Conservation (phyloP, 176 grass and related monocot genomes). For the Tillandsia fasciculata region DNA sequence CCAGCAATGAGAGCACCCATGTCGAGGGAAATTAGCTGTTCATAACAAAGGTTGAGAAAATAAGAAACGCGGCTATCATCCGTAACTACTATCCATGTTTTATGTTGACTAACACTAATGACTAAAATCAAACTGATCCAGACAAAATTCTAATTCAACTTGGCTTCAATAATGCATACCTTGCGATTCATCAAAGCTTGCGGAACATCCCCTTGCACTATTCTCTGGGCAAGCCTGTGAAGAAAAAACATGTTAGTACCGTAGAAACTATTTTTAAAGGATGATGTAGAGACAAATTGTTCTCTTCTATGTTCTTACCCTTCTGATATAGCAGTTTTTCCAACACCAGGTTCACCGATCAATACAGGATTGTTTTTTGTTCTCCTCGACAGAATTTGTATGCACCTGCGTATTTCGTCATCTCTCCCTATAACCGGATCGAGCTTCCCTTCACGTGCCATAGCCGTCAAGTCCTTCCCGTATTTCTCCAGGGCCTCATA, state of each 20-base stretch:
- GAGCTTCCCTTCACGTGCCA: constrained; percentile 90
- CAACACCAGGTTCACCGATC: constrained; percentile 98
- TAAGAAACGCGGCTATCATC: neutral
- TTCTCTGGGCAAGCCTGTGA: constrained; percentile 91
- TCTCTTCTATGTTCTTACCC: constrained; percentile 33
- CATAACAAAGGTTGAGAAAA: constrained; percentile 5
- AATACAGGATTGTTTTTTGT: constrained; percentile 98
- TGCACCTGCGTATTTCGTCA: constrained; percentile 97
- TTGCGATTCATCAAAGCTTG: constrained; percentile 83
- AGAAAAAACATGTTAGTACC: constrained; percentile 5
- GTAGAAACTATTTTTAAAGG: neutral
- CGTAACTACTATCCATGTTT: too few species aligned
- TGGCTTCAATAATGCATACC: constrained; percentile 28
- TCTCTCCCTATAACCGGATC: constrained; percentile 98
- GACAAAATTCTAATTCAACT: neutral
- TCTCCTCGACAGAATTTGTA: constrained; percentile 95
- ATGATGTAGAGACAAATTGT: neutral
- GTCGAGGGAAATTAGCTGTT: constrained; percentile 89
- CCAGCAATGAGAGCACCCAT: constrained; percentile 97
- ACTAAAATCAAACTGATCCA: neutral
- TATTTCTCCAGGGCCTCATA: constrained; percentile 97
- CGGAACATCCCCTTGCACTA: constrained; percentile 94
- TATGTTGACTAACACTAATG: too few species aligned
- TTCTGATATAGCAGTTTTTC: constrained; percentile 99
- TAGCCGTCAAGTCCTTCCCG: constrained; percentile 93